Evolutionary conservation across 352 stramenopile species (phyloP), one percentile per base, ranked within the genome.

Genomic region (Phytopythium delawarense): DNA sequence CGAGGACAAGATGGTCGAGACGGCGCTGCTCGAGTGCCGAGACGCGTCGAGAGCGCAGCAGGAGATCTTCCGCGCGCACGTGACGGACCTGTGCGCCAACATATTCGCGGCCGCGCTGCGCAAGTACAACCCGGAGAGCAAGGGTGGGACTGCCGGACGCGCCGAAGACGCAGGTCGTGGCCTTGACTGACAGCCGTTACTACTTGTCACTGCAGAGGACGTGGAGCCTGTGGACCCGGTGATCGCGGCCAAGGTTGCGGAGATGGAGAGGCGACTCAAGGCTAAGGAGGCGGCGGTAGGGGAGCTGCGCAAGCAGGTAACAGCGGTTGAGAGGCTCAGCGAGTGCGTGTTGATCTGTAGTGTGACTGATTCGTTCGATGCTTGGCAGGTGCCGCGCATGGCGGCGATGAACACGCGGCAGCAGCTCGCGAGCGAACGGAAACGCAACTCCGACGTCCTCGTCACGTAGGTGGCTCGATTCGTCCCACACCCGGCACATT

Each of bases 41-140:
- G 66, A 65, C 20, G 74, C 73, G 51, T 92, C 83, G 7, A 61
- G 59, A 0, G 79, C 83, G 30, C 81, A 91, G 69, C 71, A 84
- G 62, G 81, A 88, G 74, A 84, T 92, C 32, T 91, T 91, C 57
- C 79, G 75, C 39, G 83, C 83, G 16, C 83, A 92, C 56, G 81
- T 91, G 58, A 88, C 73, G 37, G 83, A 91, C 35, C 62, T 91
- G 46, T 92, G 83, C 58, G 83, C 83, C 46, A 89, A 81, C 42
- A 67, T 92, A 2, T 92, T 92, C 59, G 78, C 78, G 3, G 71
- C 76, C 2, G 78, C 81, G 16, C 54, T 89, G 59, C 70, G 81
- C 50, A 87, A 91, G 63, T 91, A 92, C 57, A 78, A 92, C 51
- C 83, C 83, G 13, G 67, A 80, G 46, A 75, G 69, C 30, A 85